Percentiles rank a stretch among this genome's conserved stretches.
Evolutionary conservation across 2,329 filamentous ascomycete genomes (phyloP).

Genomic region (Chrysoporthe puriensis): DNA sequence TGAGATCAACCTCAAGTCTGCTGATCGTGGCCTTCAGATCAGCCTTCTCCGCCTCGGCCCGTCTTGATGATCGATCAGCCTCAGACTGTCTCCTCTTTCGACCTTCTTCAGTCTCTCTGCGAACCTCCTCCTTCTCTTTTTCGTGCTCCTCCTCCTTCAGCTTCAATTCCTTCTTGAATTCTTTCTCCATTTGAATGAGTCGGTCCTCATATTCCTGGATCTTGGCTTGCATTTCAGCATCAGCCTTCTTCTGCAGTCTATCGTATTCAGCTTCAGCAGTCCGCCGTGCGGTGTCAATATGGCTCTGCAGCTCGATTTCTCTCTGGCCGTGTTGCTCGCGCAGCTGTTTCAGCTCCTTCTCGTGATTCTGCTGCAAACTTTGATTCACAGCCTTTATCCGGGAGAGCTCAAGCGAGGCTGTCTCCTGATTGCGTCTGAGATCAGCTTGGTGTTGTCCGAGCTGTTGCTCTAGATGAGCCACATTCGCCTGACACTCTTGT

Average conservation of each 20-base stretch:
- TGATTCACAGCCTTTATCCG: constrained; percentile 63
- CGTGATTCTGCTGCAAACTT: constrained; percentile 70
- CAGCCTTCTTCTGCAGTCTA: constrained; percentile 43
- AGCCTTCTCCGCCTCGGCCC: constrained; percentile 64
- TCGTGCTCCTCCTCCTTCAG: constrained; percentile 43
- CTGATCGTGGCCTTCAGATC: constrained; percentile 65
- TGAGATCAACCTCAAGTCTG: constrained; percentile 63
- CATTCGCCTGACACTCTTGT: constrained; percentile 50
- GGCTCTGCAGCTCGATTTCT: constrained; percentile 42
- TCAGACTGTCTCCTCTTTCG: constrained; percentile 36
- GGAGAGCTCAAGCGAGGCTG: constrained; percentile 54
- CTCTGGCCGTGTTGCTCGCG: constrained; percentile 48
- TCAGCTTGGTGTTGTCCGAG: constrained; percentile 75
- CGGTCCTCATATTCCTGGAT: constrained; percentile 22
- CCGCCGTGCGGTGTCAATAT: constrained; percentile 24
- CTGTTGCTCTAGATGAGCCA: constrained; percentile 53
- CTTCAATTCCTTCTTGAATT: constrained; percentile 29
- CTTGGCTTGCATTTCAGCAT: constrained; percentile 14
- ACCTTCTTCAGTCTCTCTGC: constrained; percentile 51
- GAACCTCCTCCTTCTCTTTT: constrained; percentile 45
- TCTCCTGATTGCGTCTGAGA: constrained; percentile 68
- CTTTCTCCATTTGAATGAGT: constrained; percentile 29
- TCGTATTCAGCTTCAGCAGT: constrained; percentile 37
- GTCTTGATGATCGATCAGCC: constrained; percentile 50
- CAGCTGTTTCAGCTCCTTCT: constrained; percentile 61